Evolutionary conservation across 2,329 filamentous ascomycete species (phyloP), one percentile per base, ranked within the genome.

Genomic region (Teratosphaeria destructans): DNA sequence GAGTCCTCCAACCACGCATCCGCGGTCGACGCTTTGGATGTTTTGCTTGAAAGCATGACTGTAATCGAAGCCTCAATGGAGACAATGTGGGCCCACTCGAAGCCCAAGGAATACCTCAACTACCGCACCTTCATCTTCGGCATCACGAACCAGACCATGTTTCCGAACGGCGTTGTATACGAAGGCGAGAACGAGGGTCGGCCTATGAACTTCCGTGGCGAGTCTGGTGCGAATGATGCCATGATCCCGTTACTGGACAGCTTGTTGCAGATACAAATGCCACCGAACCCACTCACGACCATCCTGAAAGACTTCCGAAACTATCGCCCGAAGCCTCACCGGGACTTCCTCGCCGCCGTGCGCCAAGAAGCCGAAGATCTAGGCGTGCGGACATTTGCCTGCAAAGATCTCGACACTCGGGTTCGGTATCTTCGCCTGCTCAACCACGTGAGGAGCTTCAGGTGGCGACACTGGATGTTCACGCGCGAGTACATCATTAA

Each of bases 111-210:
- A 65, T 96, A 96, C 77, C 90, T 88, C 61, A 87, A 84, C 66
- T 96, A 96, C 83, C 88, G 92, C 49, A 95, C 93, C 11, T 96
- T 96, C 79, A 96, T 96, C 77, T 96, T 96, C 71, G 93, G 93
- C 67, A 96, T 96, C 75, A 95, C 90, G 1, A 88, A 84, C 55
- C 92, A 96, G 75, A 87, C 85, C 68, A 96, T 96, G 91, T 96
- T 96, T 75, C 92, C 92, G 8, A 79, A 92, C 63, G 93, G 93
- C 8, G 93, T 96, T 7, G 76, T 95, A 54, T 96, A 96, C 73
- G 88, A 95, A 72, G 91, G 90, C 8, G 83, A 93, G 62, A 86
- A 86, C 64, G 84, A 87, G 61, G 64, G 67, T 52, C 79, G 88
- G 71, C 87, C 89, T 3, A 77, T 90, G 72, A 86, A 82, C 59